phyloP scores from a whole-genome alignment of 352 stramenopile species.

The Phytophthora meadii region DNA sequence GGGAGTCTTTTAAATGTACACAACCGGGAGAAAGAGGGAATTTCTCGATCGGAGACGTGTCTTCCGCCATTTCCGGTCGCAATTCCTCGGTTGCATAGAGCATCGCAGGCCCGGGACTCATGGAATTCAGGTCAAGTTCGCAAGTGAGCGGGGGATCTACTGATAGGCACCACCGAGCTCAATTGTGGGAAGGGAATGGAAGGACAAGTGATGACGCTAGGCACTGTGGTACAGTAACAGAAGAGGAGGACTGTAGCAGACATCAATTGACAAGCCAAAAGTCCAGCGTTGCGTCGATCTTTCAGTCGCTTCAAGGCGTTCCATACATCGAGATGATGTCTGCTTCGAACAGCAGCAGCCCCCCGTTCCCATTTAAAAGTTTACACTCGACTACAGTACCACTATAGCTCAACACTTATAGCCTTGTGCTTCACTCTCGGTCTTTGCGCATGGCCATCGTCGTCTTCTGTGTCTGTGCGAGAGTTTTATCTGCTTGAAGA shows the following conservation, averaged over 20 bases:
- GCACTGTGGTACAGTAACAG: conserved; percentile 8
- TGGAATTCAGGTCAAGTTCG: conserved; percentile 20
- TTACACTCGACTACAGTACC: conserved; percentile 7
- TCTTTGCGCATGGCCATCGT: conserved; percentile 15
- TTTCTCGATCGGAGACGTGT: conserved; percentile 23
- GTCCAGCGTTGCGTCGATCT: neutral
- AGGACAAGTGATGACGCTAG: conserved; percentile 34
- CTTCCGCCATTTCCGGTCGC: conserved; percentile 24
- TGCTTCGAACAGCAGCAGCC: too few species aligned
- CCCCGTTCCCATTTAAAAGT: too few species aligned
- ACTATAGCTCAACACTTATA: conserved; percentile 2
- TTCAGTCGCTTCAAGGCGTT: conserved; percentile 3
- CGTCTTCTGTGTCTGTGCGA: conserved; percentile 19
- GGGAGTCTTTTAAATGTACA: conserved; percentile 34
- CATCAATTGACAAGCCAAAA: conserved; percentile 1
- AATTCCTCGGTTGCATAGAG: conserved; percentile 23
- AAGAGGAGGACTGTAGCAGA: conserved; percentile 1
- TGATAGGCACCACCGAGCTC: neutral
- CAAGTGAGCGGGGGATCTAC: conserved; percentile 16
- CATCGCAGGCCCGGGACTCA: conserved; percentile 8
- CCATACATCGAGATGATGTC: neutral
- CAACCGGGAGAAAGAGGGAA: conserved; percentile 41
- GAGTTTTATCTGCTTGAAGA: conserved; percentile 22
- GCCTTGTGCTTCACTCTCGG: neutral
- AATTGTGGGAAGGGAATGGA: conserved; percentile 16